Base-by-base conservation (phyloP, 768 basidiomycete genomes). In the Russula brevipes region DNA sequence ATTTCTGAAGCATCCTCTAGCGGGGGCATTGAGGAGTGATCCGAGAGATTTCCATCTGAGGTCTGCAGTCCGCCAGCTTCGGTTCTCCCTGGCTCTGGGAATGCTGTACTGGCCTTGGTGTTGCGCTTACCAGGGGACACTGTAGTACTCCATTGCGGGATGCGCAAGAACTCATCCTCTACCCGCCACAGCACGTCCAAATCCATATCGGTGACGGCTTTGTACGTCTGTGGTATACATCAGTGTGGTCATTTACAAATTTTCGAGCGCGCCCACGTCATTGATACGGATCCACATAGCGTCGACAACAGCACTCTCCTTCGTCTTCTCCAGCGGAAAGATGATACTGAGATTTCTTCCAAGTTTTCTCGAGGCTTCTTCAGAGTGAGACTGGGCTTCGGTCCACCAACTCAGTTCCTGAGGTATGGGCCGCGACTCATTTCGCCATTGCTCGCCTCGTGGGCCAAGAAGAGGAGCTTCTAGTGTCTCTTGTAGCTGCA, bases 1-100 rank as follows among this genome's bases (percentile, higher is more conserved):
- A 81, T 81, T 57, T 85, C 84, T 7, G 88, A 88, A 12, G 87
- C 82, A 31, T 82, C 82, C 68, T 85, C 81, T 38, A 91, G 77
- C 0, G 71, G 78, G 3, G 90, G 90, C 86, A 91, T 87, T 8
- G 85, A 86, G 57, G 69, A 74, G 57, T 76, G 77, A 42, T 79
- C 79, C 44, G 75, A 72, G 8, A 75, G 79, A 51, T 76, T 75
- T 3, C 79, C 82, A 49, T 78, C 73, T n/a, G 79, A 82, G 63
- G 85, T 81, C 5, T 81, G 80, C 59, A 84, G 78, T 12, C 31
- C 5, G 19, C 35, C 54, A 12, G 35, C 16, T 17, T 12, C n/a
- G 7, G 4, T 45, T 36, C 41, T 54, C 53, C 16, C 31, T 35
- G 50, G 50, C n/a, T 45, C 53, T 4, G 19, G n/a, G 39, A 38